Base-by-base conservation (phyloP, 108 stramenopile genomes). In the Aureococcus anophagefferens region DNA sequence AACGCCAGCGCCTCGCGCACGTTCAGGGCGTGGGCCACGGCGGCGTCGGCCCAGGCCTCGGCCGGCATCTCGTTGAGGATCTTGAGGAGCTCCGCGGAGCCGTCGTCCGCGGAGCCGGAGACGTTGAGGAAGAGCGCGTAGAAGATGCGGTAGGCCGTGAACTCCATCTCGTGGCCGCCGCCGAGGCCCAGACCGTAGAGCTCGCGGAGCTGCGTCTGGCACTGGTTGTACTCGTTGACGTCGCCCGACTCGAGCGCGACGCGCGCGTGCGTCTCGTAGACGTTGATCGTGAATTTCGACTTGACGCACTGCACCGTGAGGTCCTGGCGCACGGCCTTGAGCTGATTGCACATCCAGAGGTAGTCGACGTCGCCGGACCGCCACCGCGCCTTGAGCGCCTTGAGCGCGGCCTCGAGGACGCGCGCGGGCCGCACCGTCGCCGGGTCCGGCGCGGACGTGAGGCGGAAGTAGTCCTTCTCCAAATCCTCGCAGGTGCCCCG, bases 311-410 rank as follows among this genome's bases (percentile, higher is more conserved):
- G 97, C 16, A 98, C 92, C 32, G 90, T 92, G 63, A 92, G 81
- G 79, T 98, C 97, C 75, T 95, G 97, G 32, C 97, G 87, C 63
- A 98, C 83, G 25, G 94, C 90, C 79, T 97, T 90, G 46, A 92
- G 82, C 70, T 98, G 95, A 13, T 92, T 89, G 75, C 93, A 95
- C 72, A 93, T 74, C 72, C 94, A 95, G 51, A 28, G 21, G 51
- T 59, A 59, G 51, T 59, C 51, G 21, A 59, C 51, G 21, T 59
- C 51, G 21, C 51, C 51, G 51, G 0, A 3, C 21, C 51, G 68
- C 82, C 80, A 83, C 51, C 74, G 46, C 18, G n/a, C 64, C 30
- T 33, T 33, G 33, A 84, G 69, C 36, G 68, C 66, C 33, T 78
- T 37, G 30, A 84, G 35, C 17, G 82, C 80, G 28, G 68, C 35